These are phyloP conservation scores for Pythium coloratum DNA, from an alignment of 352 stramenopile species.

Conservation along the genomic window DNA sequence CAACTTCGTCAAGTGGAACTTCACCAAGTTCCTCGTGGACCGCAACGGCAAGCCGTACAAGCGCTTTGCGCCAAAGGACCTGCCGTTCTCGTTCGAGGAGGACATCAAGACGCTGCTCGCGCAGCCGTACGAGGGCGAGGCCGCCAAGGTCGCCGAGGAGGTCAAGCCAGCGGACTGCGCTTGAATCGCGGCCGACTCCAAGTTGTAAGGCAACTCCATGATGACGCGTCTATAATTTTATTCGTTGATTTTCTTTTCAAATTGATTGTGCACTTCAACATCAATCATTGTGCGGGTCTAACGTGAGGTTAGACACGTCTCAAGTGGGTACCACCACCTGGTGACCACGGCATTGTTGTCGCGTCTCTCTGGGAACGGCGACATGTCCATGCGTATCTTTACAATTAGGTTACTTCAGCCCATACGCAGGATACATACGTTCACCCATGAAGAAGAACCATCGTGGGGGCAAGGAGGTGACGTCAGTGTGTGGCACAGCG, in stretches of 20 bases:
- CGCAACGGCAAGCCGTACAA: conserved; percentile 69
- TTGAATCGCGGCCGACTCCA: conserved; percentile 1
- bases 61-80: conserved; percentile 66
- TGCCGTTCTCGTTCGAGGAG: conserved; percentile 65
- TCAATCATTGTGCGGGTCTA: neutral
- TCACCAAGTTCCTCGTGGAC: conserved; percentile 90
- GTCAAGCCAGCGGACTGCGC: conserved; percentile 1
- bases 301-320: neutral
- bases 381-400: neutral
- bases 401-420: neutral
- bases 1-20: conserved; percentile 87
- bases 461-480: too few relatives aligned
- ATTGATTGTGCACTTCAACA: neutral
- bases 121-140: conserved; percentile 31
- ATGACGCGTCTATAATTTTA: neutral
- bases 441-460: too few relatives aligned
- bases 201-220: neutral
- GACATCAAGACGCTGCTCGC: conserved; percentile 74
- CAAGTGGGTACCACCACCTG: too few relatives aligned
- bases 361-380: neutral
- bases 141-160: neutral
- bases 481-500: too few relatives aligned
- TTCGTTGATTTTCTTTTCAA: neutral
- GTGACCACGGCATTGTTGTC: too few relatives aligned
- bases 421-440: neutral